These are phyloP conservation scores for Aspergillus funiculosus DNA, from an alignment of 495 filamentous ascomycete species.

Conservation along the genomic window DNA sequence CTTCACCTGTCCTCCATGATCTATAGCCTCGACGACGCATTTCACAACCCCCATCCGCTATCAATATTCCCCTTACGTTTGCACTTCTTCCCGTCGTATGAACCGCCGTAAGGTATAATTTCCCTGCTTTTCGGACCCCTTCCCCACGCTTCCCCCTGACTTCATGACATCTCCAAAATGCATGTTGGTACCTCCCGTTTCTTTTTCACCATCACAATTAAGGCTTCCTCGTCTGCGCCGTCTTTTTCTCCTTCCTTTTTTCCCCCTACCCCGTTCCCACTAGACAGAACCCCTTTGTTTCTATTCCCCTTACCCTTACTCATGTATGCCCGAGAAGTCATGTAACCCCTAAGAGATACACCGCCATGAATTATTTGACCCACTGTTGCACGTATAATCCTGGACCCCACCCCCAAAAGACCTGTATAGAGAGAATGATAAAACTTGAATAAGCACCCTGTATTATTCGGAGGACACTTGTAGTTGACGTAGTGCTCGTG, in stretches of 20 bases:
- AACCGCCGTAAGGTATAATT: constrained; percentile 8
- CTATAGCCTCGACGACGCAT: neutral
- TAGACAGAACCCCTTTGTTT: constrained; percentile 36
- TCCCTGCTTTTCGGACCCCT: constrained; percentile 16
- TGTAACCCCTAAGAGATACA: constrained; percentile 41
- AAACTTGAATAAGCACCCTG: constrained; percentile 13
- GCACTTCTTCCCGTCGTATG: constrained; percentile 1
- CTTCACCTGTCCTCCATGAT: neutral
- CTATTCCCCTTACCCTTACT: constrained; percentile 33
- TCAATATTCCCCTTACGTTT: constrained; percentile 4
- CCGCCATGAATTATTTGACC: constrained; percentile 32
- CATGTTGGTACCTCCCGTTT: constrained; percentile 19
- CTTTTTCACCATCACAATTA: constrained; percentile 22
- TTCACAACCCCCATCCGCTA: neutral
- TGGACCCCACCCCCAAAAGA: constrained; percentile 12
- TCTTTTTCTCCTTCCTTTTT: constrained; percentile 15
- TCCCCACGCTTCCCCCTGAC: constrained; percentile 6
- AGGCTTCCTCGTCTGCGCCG: constrained; percentile 14
- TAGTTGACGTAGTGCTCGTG: neutral
- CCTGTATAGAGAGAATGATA: constrained; percentile 32
- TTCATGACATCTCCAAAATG: constrained; percentile 16
- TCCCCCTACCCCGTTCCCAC: constrained; percentile 34
- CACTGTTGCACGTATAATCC: constrained; percentile 29
- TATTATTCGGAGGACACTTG: neutral
- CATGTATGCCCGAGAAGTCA: constrained; percentile 50